Evolutionary conservation across 2,329 filamentous ascomycete genomes (phyloP).

Genomic region (Aaosphaeria pasadenensis): DNA sequence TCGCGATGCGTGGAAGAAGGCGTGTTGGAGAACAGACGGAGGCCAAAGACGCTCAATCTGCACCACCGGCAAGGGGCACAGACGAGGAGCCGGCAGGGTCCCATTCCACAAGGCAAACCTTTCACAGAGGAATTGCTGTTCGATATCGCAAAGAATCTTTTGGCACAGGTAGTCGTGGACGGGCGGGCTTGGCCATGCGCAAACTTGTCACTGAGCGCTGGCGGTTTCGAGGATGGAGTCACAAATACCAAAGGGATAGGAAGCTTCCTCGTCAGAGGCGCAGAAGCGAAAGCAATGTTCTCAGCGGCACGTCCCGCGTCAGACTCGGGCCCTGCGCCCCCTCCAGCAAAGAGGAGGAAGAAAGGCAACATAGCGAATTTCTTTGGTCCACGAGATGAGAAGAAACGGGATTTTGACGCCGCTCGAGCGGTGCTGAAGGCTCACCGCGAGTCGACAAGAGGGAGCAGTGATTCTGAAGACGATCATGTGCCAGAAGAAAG

Average conservation of each 20-base stretch:
- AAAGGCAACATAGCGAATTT: slow-evolving; percentile 36
- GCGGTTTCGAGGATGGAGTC: slow-evolving; percentile 87
- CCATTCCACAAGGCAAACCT: slow-evolving; percentile 72
- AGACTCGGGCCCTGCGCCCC: slow-evolving; percentile 16
- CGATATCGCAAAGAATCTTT: slow-evolving; percentile 70
- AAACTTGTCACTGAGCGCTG: slow-evolving; percentile 85
- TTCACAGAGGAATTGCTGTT: slow-evolving; percentile 73
- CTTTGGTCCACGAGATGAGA: slow-evolving; percentile 28
- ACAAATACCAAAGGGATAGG: slow-evolving; percentile 83
- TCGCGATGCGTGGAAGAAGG: slow-evolving; percentile 87
- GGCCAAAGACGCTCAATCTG: slow-evolving; percentile 81
- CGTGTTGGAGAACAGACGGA: slow-evolving; percentile 78
- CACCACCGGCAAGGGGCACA: slow-evolving; percentile 75
- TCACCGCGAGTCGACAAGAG: slow-evolving; percentile 22
- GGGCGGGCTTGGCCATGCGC: slow-evolving; percentile 84
- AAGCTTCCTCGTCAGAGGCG: slow-evolving; percentile 71
- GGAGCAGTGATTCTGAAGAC: slow-evolving; percentile 18
- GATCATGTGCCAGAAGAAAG: slow-evolving; percentile 5
- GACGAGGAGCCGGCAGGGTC: slow-evolving; percentile 69
- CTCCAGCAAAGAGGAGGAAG: slow-evolving; percentile 26
- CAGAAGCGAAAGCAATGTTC: slow-evolving; percentile 51
- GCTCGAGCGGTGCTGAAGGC: slow-evolving; percentile 28
- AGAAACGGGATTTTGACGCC: slow-evolving; percentile 31
- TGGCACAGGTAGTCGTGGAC: slow-evolving; percentile 75
- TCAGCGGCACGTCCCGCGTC: slow-evolving; percentile 11